Percentiles rank a stretch among this genome's conserved stretches.
These are phyloP conservation scores for Sanghuangporus baumii DNA, from an alignment of 1,284 basidiomycete species.

Conservation along the genomic window DNA sequence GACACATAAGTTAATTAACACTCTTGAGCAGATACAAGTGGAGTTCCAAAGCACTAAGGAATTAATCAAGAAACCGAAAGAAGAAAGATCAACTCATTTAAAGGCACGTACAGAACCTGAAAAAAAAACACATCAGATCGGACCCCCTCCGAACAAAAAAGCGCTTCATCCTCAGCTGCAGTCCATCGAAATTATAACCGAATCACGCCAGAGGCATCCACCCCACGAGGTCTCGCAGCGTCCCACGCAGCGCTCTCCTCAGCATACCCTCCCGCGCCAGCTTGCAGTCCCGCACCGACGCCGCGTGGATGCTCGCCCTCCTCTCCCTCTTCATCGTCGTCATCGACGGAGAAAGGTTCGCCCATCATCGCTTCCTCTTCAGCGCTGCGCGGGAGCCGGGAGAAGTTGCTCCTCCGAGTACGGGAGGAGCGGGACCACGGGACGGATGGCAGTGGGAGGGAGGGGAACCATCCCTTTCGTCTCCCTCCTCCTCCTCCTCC, in stretches of 20 bases:
- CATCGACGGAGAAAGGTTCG: conserved; percentile 18
- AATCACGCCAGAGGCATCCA: conserved; percentile 29
- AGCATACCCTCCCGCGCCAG: conserved; percentile 3
- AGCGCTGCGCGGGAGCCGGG: conserved; percentile 26
- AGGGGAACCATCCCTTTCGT: conserved; percentile 10
- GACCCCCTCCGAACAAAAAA: background rate
- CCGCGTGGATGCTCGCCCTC: background rate
- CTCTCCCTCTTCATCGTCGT: conserved; percentile 15
- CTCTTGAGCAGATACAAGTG: background rate
- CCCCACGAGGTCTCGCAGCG: conserved; percentile 20
- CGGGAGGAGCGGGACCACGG: conserved; percentile 16
- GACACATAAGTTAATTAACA: background rate
- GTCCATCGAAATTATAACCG: conserved; percentile 23
- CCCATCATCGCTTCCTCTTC: conserved; percentile 31
- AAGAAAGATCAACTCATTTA: background rate
- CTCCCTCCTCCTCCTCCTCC: conserved; percentile 18
- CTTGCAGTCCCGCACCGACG: background rate
- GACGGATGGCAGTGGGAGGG: conserved; percentile 1
- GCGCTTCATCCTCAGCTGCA: background rate
- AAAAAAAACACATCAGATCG: background rate
- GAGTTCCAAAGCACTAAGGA: background rate
- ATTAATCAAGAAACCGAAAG: background rate
- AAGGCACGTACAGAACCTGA: background rate
- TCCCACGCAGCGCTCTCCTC: conserved; percentile 18
- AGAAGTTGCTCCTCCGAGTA: conserved; percentile 23